phyloP scores from a whole-genome alignment of 495 filamentous ascomycete genomes.

The Trichoderma orchidacearum region DNA sequence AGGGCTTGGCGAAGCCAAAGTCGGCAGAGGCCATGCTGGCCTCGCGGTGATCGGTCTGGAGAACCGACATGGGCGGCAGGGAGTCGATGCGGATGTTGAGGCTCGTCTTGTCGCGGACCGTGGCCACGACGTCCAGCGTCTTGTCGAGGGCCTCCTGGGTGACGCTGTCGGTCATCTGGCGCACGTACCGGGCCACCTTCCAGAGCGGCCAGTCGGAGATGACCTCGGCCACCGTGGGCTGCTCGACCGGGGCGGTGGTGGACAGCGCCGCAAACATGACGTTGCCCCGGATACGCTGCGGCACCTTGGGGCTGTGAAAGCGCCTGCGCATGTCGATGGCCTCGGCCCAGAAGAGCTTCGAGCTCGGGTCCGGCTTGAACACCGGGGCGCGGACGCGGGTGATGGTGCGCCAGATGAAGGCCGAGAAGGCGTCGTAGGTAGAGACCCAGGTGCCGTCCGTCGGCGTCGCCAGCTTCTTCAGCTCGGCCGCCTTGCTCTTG shows the following conservation, averaged over 20 bases:
- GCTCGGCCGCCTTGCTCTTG: slow-evolving; percentile 25
- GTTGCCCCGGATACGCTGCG: slow-evolving; percentile 20
- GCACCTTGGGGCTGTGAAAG: slow-evolving; percentile 14
- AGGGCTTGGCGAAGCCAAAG: slow-evolving; percentile 17
- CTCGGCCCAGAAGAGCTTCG: slow-evolving; percentile 17
- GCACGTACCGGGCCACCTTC: slow-evolving; percentile 22
- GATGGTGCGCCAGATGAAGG: slow-evolving; percentile 22
- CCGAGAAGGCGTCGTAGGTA: slow-evolving; percentile 27
- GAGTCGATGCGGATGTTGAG: slow-evolving; percentile 15
- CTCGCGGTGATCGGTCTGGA: slow-evolving; percentile 19
- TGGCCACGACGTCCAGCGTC: slow-evolving; percentile 17
- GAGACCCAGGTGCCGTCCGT: slow-evolving; percentile 23
- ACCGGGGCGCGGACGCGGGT: slow-evolving; percentile 17
- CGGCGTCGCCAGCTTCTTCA: slow-evolving; percentile 22
- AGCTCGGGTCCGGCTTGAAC: slow-evolving; percentile 14
- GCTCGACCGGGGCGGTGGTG: slow-evolving; percentile 5
- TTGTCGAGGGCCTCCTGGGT: slow-evolving; percentile 15
- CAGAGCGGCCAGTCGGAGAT: slow-evolving; percentile 22
- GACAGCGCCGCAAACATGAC: slow-evolving; percentile 17
- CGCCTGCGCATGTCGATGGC: slow-evolving; percentile 27
- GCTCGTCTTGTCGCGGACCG: slow-evolving; percentile 22
- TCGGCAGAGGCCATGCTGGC: slow-evolving; percentile 11
- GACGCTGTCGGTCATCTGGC: slow-evolving; percentile 19
- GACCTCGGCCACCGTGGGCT: slow-evolving; percentile 15
- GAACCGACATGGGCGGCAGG: slow-evolving; percentile 13